phyloP scores from a whole-genome alignment of 345 rosid species.

The Salix exigua region DNA sequence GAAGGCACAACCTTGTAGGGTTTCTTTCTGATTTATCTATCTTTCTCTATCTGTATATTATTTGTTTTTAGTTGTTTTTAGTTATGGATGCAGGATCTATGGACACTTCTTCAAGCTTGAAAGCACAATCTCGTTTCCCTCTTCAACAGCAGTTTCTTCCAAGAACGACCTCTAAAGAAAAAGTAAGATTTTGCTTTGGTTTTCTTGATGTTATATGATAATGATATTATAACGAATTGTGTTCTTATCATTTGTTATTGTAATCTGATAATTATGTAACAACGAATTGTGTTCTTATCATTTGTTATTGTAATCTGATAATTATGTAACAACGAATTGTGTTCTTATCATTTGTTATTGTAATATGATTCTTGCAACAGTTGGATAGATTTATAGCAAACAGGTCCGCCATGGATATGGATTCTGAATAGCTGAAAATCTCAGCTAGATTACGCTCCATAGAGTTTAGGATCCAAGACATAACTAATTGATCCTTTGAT shows the following conservation, averaged over 20 bases:
- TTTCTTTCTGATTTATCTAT: neutral
- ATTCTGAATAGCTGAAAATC: too few species aligned
- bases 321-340: too few species aligned
- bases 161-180: neutral
- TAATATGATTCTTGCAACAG: too few species aligned
- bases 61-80: neutral
- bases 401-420: too few species aligned
- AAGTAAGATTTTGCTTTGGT: neutral
- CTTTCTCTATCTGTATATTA: neutral
- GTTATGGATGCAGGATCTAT: slow-evolving; percentile 1
- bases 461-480: too few species aligned
- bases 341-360: too few species aligned
- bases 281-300: neutral
- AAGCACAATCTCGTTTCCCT: neutral
- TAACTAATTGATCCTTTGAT: too few species aligned
- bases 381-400: too few species aligned
- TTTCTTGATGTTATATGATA: neutral
- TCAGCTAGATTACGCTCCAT: too few species aligned
- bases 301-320: neutral
- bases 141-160: slow-evolving; percentile 2
- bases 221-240: neutral
- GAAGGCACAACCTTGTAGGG: neutral
- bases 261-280: neutral
- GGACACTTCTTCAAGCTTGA: neutral
- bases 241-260: neutral